A percentile compares a stretch with the other conserved stretches of the same genome.
Evolutionary conservation across 176 grass and related monocot genomes (phyloP).

Genomic region (Zea luxurians): DNA sequence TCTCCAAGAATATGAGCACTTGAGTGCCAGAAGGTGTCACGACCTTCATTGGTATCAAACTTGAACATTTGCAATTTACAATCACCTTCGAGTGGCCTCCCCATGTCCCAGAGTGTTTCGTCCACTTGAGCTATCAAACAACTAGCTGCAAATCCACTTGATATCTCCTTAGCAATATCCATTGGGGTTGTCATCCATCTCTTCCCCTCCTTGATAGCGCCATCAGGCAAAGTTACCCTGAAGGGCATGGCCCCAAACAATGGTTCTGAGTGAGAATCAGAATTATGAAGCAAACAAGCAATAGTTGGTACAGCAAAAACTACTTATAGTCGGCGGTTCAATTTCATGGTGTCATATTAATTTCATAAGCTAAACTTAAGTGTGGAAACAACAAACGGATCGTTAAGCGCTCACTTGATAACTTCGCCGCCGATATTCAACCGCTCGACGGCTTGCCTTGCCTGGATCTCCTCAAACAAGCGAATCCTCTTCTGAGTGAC

Average conservation of each 20-base stretch:
- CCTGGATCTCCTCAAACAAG: conserved; percentile 72
- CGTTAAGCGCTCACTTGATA: conserved; percentile 56
- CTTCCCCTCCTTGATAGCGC: conserved; percentile 71
- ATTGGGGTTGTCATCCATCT: conserved; percentile 84
- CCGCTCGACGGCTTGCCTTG: conserved; percentile 54
- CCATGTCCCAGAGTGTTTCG: conserved; percentile 92
- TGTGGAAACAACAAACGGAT: background rate
- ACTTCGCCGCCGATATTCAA: conserved; percentile 62
- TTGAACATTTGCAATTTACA: conserved; percentile 88
- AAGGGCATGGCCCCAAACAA: background rate
- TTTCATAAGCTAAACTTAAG: background rate
- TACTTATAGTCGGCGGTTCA: background rate
- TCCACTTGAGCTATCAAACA: conserved; percentile 90
- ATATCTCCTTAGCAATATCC: conserved; percentile 87
- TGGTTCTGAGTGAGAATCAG: background rate
- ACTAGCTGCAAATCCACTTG: conserved; percentile 71
- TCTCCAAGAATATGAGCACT: conserved; percentile 99
- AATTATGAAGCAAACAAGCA: background rate
- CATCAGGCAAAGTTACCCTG: conserved; percentile 81
- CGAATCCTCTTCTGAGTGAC: conserved; percentile 63
- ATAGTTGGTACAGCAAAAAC: background rate
- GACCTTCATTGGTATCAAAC: conserved; percentile 86
- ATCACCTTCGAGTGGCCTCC: conserved; percentile 78
- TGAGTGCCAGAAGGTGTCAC: conserved; percentile 97
- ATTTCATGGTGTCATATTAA: background rate